Conservation (phyloP, 2,329 filamentous ascomycete species). For the Colletotrichum musicola region DNA sequence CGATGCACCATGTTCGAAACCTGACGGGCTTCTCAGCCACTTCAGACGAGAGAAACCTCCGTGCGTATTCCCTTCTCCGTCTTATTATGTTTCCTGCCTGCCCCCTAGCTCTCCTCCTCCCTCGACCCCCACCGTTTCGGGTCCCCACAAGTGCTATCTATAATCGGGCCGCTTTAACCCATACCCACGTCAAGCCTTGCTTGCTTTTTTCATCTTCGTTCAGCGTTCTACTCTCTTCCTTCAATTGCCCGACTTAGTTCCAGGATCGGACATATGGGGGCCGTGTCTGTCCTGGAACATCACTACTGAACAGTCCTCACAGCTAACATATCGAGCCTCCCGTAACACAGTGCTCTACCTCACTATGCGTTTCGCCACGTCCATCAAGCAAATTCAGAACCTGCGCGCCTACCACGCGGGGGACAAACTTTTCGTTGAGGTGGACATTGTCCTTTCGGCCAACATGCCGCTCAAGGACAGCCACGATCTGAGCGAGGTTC, state of each 20-base stretch:
- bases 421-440: constrained; percentile 85
- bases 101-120: not conserved
- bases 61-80: constrained; percentile 44
- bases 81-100: not conserved
- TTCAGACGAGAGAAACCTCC: constrained; percentile 84
- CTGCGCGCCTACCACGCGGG: constrained; percentile 87
- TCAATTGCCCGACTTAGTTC: not conserved
- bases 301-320: not conserved
- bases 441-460: constrained; percentile 86
- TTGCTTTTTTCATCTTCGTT: not conserved
- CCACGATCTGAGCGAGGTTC: constrained; percentile 81
- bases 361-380: constrained; percentile 92
- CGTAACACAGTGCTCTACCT: constrained; percentile 76
- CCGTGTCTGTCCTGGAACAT: not conserved
- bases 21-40: constrained; percentile 83
- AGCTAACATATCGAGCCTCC: not conserved
- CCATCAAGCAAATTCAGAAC: constrained; percentile 87
- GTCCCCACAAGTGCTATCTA: constrained; percentile 29
- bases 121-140: constrained; percentile 18
- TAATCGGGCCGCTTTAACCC: constrained; percentile 10
- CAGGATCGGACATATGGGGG: not conserved
- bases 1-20: constrained; percentile 82
- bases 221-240: not conserved
- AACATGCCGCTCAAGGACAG: constrained; percentile 81
- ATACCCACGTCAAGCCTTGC: constrained; percentile 4